Evolutionary conservation across 139 green algal species (phyloP).

Genomic region (Eudorina sp.): DNA sequence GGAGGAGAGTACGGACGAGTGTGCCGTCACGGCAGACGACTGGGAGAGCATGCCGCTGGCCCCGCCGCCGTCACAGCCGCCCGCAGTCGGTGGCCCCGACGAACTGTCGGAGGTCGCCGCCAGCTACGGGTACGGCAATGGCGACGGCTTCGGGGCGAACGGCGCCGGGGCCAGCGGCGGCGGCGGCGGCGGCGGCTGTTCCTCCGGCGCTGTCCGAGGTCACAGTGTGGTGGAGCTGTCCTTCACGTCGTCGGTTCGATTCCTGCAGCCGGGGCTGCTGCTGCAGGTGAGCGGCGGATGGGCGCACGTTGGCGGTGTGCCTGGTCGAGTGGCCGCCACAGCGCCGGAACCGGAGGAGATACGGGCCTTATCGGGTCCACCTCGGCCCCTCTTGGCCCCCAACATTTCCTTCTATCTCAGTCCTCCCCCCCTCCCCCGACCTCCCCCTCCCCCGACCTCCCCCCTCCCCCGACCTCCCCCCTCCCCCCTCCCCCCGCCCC

Average conservation of each 20-base stretch:
- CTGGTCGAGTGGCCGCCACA: too few relatives aligned
- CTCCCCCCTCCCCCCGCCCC: too few relatives aligned
- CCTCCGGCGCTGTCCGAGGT: constrained; percentile 44
- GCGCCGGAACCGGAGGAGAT: too few relatives aligned
- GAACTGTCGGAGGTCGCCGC: background rate
- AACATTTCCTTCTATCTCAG: background rate
- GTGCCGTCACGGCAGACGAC: background rate
- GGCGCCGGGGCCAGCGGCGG: background rate
- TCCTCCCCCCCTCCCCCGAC: background rate
- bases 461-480: background rate
- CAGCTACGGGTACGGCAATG: background rate
- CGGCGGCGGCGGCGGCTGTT: background rate
- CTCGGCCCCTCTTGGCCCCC: background rate
- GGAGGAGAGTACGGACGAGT: background rate
- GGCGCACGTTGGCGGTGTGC: too few relatives aligned
- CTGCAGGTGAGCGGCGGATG: constrained; percentile 69
- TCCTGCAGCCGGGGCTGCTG: constrained; percentile 88
- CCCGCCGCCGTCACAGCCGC: background rate
- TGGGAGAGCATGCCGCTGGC: background rate
- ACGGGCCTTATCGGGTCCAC: too few relatives aligned
- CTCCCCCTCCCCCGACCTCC: too few relatives aligned
- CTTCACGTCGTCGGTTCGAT: constrained; percentile 81
- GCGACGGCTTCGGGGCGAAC: background rate
- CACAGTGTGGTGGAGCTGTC: constrained; percentile 86
- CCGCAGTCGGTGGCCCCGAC: too few relatives aligned